Evolutionary conservation across 2,329 filamentous ascomycete genomes (phyloP).

Genomic region (Diaporthe sp.): DNA sequence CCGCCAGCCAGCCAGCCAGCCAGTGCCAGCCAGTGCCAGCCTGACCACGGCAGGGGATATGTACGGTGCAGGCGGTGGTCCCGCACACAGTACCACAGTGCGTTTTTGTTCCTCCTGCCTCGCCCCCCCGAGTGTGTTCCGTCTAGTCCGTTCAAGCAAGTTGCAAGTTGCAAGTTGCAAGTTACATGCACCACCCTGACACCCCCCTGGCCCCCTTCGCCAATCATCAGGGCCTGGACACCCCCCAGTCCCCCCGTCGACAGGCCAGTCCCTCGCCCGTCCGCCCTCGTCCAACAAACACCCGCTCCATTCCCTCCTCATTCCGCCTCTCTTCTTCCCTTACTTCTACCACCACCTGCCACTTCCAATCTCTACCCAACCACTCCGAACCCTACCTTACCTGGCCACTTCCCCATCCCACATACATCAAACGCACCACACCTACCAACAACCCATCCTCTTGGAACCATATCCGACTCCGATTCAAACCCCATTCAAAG

Average conservation of each 20-base stretch:
- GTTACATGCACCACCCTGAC: constrained; percentile 28
- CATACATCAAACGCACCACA: constrained; percentile 6
- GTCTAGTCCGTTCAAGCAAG: constrained; percentile 15
- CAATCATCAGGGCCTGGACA: constrained; percentile 14
- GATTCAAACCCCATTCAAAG: not conserved
- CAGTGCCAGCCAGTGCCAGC: not conserved
- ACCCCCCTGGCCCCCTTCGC: not conserved
- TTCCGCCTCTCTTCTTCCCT: constrained; percentile 26
- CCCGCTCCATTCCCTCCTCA: constrained; percentile 26
- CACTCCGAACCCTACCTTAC: constrained; percentile 33
- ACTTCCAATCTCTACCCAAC: constrained; percentile 23
- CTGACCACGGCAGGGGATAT: not conserved
- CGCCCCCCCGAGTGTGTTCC: constrained; percentile 4
- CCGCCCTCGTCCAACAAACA: constrained; percentile 31
- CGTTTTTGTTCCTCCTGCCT: constrained; percentile 24
- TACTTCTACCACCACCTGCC: constrained; percentile 33
- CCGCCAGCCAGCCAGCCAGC: not conserved
- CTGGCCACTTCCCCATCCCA: constrained; percentile 20
- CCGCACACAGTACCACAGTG: constrained; percentile 19
- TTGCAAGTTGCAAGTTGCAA: constrained; percentile 18
- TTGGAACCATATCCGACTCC: not conserved
- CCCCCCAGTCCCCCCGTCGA: constrained; percentile 11
- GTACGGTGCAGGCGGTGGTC: not conserved
- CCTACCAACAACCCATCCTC: not conserved
- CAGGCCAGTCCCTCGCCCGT: constrained; percentile 27